Conservation (phyloP, 2,329 filamentous ascomycete genomes). For the Aureobasidium sp. region DNA sequence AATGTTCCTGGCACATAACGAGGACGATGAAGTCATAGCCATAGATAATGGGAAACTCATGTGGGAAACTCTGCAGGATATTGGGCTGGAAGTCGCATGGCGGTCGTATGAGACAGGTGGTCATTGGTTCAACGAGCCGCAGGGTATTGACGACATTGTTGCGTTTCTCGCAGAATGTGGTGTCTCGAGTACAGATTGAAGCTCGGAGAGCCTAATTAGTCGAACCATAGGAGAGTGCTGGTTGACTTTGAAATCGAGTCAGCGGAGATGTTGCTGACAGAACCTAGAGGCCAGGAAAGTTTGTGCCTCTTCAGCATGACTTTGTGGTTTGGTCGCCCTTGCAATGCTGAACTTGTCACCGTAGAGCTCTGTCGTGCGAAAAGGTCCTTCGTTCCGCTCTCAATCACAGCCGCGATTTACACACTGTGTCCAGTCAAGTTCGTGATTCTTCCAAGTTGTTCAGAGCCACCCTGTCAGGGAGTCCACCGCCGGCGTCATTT, state of each 20-base stretch:
- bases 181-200: background rate
- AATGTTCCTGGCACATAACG: slow-evolving; percentile 20
- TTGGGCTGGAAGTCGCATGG: slow-evolving; percentile 21
- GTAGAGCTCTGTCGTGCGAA: too few relatives aligned
- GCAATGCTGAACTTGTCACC: too few relatives aligned
- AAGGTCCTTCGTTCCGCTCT: background rate
- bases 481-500: background rate
- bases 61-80: background rate
- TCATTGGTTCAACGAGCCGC: slow-evolving; percentile 23
- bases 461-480: background rate
- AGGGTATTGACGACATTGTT: slow-evolving; percentile 21
- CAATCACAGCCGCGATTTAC: background rate
- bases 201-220: background rate
- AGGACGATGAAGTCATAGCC: slow-evolving; percentile 21
- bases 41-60: slow-evolving; percentile 16
- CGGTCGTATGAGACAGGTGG: slow-evolving; percentile 20
- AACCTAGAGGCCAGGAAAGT: too few relatives aligned
- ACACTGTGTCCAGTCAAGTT: background rate
- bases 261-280: too few relatives aligned
- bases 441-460: background rate
- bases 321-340: too few relatives aligned
- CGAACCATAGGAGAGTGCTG: background rate
- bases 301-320: too few relatives aligned
- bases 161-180: slow-evolving; percentile 13
- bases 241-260: background rate